Percentiles rank a stretch among this genome's conserved stretches.
Evolutionary conservation across 345 rosid genomes (phyloP).

Genomic region (Gossypium arboreum): DNA sequence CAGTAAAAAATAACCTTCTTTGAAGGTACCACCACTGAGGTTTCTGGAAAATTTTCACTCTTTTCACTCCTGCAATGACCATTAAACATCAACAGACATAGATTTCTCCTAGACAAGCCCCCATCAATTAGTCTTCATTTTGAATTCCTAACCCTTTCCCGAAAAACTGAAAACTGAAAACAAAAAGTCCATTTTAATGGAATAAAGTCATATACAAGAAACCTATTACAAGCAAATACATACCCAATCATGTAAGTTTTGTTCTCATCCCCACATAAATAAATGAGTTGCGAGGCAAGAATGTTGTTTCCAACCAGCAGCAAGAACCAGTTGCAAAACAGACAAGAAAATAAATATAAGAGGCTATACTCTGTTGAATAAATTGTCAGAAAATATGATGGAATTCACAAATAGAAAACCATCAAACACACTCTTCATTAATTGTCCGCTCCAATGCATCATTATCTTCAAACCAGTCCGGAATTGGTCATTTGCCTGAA

Average conservation of each 20-base stretch:
- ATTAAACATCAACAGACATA: neutral
- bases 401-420: slow-evolving; percentile 3
- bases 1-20: slow-evolving; percentile 41
- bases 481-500: slow-evolving; percentile 39
- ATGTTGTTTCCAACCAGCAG: slow-evolving; percentile 45
- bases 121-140: neutral
- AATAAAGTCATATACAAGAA: neutral
- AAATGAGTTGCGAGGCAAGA: slow-evolving; percentile 42
- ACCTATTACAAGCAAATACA: neutral
- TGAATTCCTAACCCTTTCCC: too few species aligned
- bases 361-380: neutral
- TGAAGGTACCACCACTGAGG: slow-evolving; percentile 46
- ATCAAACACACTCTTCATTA: slow-evolving; percentile 66
- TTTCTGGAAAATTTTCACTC: slow-evolving; percentile 46
- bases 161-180: too few species aligned
- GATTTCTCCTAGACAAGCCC: neutral
- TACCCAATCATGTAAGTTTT: slow-evolving; percentile 65
- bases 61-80: slow-evolving; percentile 49
- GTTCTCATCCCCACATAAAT: slow-evolving; percentile 55
- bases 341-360: neutral
- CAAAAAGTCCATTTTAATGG: neutral
- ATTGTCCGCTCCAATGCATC: slow-evolving; percentile 82
- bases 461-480: slow-evolving; percentile 48
- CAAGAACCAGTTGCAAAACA: slow-evolving; percentile 62
- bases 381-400: neutral